A percentile compares a stretch with the other conserved stretches of the same genome.
Conservation (phyloP, 208 protist genomes). For the Crithidia mellificae region DNA sequence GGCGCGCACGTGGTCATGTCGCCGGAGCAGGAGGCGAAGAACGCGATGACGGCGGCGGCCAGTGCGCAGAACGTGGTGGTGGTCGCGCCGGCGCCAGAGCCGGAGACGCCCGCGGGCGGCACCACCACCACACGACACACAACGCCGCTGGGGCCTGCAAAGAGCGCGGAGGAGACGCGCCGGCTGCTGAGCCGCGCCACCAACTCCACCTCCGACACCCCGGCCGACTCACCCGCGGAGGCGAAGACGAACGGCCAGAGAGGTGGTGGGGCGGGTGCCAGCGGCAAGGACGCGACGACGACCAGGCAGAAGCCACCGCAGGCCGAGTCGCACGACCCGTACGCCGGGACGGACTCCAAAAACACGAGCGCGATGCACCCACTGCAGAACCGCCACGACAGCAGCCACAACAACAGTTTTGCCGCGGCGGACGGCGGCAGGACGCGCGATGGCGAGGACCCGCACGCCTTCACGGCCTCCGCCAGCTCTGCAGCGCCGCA, state of each 20-base stretch:
- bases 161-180: constrained; percentile 6
- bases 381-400: background rate
- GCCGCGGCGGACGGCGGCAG: background rate
- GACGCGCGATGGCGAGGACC: constrained; percentile 7
- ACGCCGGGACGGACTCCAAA: background rate
- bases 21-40: background rate
- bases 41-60: background rate
- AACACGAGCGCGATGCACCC: background rate
- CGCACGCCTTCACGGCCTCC: background rate
- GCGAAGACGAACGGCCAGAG: no score
- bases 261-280: no score
- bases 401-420: background rate
- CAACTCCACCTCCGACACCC: background rate
- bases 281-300: no score
- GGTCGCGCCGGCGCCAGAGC: background rate
- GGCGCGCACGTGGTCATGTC: background rate
- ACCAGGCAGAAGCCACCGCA: no score
- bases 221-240: no score
- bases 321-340: background rate
- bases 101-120: background rate
- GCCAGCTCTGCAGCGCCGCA: background rate
- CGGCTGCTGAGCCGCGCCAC: constrained; percentile 10
- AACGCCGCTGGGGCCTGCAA: background rate
- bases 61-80: background rate
- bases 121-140: background rate